Percentiles rank a stretch among this genome's conserved stretches.
Evolutionary conservation across 148 eudicot species (phyloP).

Genomic region (Vaccinium darrowii): DNA sequence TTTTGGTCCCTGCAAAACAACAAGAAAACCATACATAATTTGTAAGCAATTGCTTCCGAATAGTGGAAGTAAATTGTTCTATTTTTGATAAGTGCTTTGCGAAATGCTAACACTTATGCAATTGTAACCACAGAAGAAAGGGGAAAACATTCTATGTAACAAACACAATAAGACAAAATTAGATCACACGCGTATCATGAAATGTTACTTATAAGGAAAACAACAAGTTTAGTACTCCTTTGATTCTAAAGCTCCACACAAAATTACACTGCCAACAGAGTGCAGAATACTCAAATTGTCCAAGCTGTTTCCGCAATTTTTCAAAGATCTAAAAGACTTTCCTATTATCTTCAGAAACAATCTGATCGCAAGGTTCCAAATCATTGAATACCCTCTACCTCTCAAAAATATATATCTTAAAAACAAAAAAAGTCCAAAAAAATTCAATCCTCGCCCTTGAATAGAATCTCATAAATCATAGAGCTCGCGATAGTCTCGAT

Average conservation of each 20-base stretch:
- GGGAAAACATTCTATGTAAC: neutral
- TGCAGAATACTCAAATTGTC: neutral
- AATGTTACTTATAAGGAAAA: neutral
- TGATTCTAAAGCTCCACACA: neutral
- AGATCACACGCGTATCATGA: neutral
- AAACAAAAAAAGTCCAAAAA: neutral
- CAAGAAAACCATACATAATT: neutral
- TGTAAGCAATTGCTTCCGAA: neutral
- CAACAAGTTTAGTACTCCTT: constrained; percentile 8
- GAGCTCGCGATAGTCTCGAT: neutral
- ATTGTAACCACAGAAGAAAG: neutral
- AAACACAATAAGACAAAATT: neutral
- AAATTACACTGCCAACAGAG: neutral
- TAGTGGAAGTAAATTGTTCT: neutral
- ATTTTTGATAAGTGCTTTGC: neutral
- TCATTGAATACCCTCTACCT: neutral
- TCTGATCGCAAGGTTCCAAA: neutral
- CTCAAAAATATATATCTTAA: neutral
- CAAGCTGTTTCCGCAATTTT: neutral
- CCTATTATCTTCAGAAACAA: neutral
- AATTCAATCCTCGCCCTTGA: neutral
- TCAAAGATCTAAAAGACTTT: neutral
- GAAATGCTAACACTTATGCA: neutral
- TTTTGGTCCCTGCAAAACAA: constrained; percentile 39
- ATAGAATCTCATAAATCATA: neutral